phyloP scores from a whole-genome alignment of 106 monocot genomes.

The Amphibolis antarctica region DNA sequence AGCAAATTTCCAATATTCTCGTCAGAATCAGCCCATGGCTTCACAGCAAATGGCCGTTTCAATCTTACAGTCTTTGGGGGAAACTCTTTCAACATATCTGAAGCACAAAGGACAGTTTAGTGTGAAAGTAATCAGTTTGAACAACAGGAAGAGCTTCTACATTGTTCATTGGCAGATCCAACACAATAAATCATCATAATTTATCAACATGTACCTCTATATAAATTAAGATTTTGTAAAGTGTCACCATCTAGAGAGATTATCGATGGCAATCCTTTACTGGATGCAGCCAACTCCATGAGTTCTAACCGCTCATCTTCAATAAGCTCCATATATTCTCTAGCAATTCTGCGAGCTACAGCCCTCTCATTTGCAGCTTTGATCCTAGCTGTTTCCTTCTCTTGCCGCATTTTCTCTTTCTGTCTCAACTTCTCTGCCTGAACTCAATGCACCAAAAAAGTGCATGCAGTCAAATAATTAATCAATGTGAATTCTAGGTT shows the following conservation, averaged over 20 bases:
- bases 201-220: slow-evolving; percentile 37
- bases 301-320: slow-evolving; percentile 97
- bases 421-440: slow-evolving; percentile 82
- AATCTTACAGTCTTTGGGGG: slow-evolving; percentile 63
- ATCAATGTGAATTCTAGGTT: no score
- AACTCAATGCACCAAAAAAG: slow-evolving; percentile 2
- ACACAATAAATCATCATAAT: neutral
- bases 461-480: no score
- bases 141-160: neutral
- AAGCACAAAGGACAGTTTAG: slow-evolving; percentile 8
- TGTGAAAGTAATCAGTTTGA: neutral
- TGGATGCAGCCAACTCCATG: slow-evolving; percentile 84
- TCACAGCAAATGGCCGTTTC: slow-evolving; percentile 59
- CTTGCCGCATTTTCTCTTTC: slow-evolving; percentile 77
- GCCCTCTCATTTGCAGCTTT: slow-evolving; percentile 92
- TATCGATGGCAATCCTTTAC: slow-evolving; percentile 72
- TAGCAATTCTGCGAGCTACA: slow-evolving; percentile 84
- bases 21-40: slow-evolving; percentile 74
- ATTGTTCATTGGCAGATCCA: neutral
- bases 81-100: slow-evolving; percentile 62
- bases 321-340: slow-evolving; percentile 82
- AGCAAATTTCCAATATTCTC: slow-evolving; percentile 78
- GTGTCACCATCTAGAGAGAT: slow-evolving; percentile 67
- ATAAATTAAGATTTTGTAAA: slow-evolving; percentile 57
- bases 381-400: slow-evolving; percentile 83